Conservation (phyloP, 805 yeast species). For the Torulaspora delbrueckii region DNA sequence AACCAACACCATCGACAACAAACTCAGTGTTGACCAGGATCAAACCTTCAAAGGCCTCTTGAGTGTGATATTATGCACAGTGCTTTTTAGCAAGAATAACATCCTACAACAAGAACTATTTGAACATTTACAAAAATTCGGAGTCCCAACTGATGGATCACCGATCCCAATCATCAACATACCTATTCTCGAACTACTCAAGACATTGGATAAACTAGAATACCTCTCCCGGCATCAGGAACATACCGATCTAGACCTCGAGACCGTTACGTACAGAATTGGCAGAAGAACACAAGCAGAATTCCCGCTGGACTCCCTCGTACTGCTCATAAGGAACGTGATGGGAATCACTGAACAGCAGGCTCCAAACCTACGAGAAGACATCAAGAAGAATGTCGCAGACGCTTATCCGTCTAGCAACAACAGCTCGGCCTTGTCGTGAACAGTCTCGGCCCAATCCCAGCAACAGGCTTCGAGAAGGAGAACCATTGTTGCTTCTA, state of each 20-base stretch:
- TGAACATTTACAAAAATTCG: slow-evolving; percentile 20
- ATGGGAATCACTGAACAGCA: slow-evolving; percentile 20
- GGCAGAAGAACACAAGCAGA: slow-evolving; percentile 31
- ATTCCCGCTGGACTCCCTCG: slow-evolving; percentile 22
- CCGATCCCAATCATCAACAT: slow-evolving; percentile 25
- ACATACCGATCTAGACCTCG: slow-evolving; percentile 24
- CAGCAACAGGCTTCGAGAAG: background rate
- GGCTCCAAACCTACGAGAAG: slow-evolving; percentile 13
- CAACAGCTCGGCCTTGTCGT: background rate
- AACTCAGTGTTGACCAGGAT: slow-evolving; percentile 19
- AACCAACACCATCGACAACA: slow-evolving; percentile 14
- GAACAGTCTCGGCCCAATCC: background rate
- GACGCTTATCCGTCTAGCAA: slow-evolving; percentile 21
- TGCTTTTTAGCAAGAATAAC: slow-evolving; percentile 29
- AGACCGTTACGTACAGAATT: slow-evolving; percentile 20
- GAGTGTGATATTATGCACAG: slow-evolving; percentile 18
- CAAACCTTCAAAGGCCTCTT: slow-evolving; percentile 25
- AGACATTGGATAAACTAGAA: slow-evolving; percentile 21
- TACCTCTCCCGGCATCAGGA: slow-evolving; percentile 25
- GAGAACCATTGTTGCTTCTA: background rate
- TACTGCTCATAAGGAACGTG: slow-evolving; percentile 18
- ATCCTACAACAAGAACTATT: slow-evolving; percentile 27
- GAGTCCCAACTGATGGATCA: slow-evolving; percentile 28
- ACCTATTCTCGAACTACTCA: slow-evolving; percentile 24
- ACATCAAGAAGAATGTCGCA: slow-evolving; percentile 24